Percentiles rank a stretch among this genome's conserved stretches.
phyloP scores from a whole-genome alignment of 768 basidiomycete genomes.

The Floccularia luteovirens region DNA sequence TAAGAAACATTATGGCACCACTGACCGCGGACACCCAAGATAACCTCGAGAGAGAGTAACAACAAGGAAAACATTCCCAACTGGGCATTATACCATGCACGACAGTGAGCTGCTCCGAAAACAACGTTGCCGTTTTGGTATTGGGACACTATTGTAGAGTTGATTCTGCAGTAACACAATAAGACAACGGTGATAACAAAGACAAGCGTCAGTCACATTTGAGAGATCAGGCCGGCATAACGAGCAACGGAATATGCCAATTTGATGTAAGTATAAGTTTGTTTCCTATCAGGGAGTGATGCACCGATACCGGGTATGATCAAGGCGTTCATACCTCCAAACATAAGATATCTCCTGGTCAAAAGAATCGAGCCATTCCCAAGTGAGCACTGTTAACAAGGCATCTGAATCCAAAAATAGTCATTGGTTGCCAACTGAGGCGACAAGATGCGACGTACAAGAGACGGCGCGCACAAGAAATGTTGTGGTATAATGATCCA shows the following conservation, averaged over 20 bases:
- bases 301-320: background rate
- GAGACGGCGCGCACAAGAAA: too few relatives aligned
- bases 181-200: slow-evolving; percentile 6
- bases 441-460: too few relatives aligned
- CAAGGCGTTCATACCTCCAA: slow-evolving; percentile 4
- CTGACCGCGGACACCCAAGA: slow-evolving; percentile 7
- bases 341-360: slow-evolving; percentile 7
- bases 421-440: too few relatives aligned
- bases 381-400: slow-evolving; percentile 4
- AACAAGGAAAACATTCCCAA: slow-evolving; percentile 2
- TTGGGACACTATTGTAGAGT: too few relatives aligned
- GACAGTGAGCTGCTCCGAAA: slow-evolving; percentile 3
- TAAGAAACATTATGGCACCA: background rate
- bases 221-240: background rate
- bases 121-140: slow-evolving; percentile 2
- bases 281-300: slow-evolving; percentile 3
- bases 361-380: slow-evolving; percentile 7
- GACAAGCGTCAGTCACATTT: slow-evolving; percentile 6
- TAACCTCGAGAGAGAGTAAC: slow-evolving; percentile 7
- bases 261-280: slow-evolving; percentile 1
- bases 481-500: too few relatives aligned
- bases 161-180: too few relatives aligned
- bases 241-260: background rate
- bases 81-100: slow-evolving; percentile 8
- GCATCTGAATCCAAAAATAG: slow-evolving; percentile 4